Conservation (phyloP, 352 stramenopile species). For the Globisporangium megalacanthum region DNA sequence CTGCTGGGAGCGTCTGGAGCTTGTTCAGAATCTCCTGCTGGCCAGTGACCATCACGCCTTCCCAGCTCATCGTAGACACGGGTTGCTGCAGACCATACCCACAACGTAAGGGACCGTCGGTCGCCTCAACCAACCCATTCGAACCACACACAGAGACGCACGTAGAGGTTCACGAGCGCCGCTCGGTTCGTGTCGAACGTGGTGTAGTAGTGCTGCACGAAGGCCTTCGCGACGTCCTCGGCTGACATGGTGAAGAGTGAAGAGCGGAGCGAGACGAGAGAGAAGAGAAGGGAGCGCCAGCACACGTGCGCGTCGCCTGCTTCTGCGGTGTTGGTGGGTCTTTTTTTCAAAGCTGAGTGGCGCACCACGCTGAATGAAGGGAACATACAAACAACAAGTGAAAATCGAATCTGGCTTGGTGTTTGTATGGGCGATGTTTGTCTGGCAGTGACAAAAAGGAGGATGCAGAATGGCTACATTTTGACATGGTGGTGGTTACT, state of each 20-base stretch:
- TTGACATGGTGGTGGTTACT: too few relatives aligned
- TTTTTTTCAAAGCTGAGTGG: not conserved
- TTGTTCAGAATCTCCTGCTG: slow-evolving; percentile 89
- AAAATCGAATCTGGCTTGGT: too few relatives aligned
- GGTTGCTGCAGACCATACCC: slow-evolving; percentile 35
- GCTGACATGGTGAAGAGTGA: slow-evolving; percentile 55
- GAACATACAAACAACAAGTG: too few relatives aligned
- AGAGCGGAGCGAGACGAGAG: not conserved
- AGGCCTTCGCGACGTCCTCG: slow-evolving; percentile 79
- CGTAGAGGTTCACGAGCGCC: slow-evolving; percentile 70
- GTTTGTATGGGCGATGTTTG: too few relatives aligned
- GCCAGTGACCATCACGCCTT: slow-evolving; percentile 58
- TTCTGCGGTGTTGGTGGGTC: not conserved
- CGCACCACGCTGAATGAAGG: too few relatives aligned
- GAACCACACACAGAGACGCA: slow-evolving; percentile 43
- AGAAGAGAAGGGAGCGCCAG: not conserved
- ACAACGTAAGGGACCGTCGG: too few relatives aligned
- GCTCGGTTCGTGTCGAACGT: slow-evolving; percentile 82
- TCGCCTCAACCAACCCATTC: not conserved
- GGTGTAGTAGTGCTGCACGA: slow-evolving; percentile 86
- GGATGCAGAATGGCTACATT: too few relatives aligned
- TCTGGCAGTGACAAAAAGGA: too few relatives aligned
- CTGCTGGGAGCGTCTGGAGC: slow-evolving; percentile 57
- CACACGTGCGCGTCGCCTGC: not conserved
- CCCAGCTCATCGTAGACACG: slow-evolving; percentile 77